Base-by-base conservation (phyloP, 768 basidiomycete genomes). In the Agrocybe praecox region DNA sequence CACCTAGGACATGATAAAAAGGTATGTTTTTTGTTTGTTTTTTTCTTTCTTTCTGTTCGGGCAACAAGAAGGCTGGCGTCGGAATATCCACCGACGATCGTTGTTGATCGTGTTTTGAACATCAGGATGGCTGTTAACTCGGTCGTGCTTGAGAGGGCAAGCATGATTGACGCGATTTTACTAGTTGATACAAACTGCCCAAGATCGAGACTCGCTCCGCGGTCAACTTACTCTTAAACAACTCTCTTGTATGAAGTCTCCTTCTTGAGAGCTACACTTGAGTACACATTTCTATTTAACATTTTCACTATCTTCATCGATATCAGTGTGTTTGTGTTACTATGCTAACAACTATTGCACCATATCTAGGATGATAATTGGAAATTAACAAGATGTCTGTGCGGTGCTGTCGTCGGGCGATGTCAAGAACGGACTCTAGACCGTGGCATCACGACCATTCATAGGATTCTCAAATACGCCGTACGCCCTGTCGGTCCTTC, bases 181-280 rank as follows among this genome's bases (percentile, higher is more conserved):
- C 78, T 80, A 91, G 90, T 89, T 87, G 96, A 98, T 98, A 96
- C 94, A 89, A 90, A 75, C 62, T 82, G 90, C 92, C 96, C 96
- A 69, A 97, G 66, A 96, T 75, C 46, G 54, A 76, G 62, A 53
- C 40, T 59, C 52, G 36, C 36, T 40, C 9, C 24, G 48, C 47
- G 55, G 65, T 57, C 59, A 51, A 63, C 62, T n/a, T 65, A 59
- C 63, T 65, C 81, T 78, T 76, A 40, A 93, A 96, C 94, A 96
- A 95, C 93, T 88, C 89, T 84, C 86, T 74, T 80, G 79, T 77
- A 65, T 66, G 74, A 92, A 90, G 80, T 75, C 64, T 67, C 84
- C 80, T 80, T 83, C 79, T 69, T 80, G 85, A 83, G 90, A 85
- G 94, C 96, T 98, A 98, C 96, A 79, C 77, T 82, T 80, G 87